Conservation (phyloP, 805 yeast species). For the Jamesozyma lodderae region DNA sequence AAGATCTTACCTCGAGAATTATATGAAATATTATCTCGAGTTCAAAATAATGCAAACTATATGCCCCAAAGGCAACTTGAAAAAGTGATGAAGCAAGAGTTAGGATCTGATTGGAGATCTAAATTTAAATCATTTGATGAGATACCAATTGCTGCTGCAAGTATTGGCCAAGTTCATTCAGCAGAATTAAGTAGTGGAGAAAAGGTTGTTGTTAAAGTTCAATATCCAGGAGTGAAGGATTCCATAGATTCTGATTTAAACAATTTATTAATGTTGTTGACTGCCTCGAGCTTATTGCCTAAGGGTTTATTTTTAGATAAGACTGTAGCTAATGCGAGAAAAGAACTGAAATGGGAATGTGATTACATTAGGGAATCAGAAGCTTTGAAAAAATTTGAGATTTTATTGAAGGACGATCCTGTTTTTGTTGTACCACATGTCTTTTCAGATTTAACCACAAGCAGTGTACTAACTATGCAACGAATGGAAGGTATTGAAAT, state of each 20-base stretch:
- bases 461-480: constrained; percentile 83
- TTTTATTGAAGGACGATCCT: constrained; percentile 48
- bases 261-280: constrained; percentile 67
- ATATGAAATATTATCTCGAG: constrained; percentile 68
- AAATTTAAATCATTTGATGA: constrained; percentile 71
- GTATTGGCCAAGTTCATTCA: constrained; percentile 91
- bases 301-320: constrained; percentile 86
- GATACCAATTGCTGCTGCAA: constrained; percentile 92
- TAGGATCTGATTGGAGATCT: constrained; percentile 71
- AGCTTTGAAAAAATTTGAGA: constrained; percentile 58
- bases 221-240: constrained; percentile 93
- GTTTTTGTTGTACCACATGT: constrained; percentile 77
- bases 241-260: constrained; percentile 92
- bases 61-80: constrained; percentile 93
- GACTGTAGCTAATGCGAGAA: constrained; percentile 86
- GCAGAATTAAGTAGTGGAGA: constrained; percentile 62
- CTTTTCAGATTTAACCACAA: constrained; percentile 65
- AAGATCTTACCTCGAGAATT: constrained; percentile 77
- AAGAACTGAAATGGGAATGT: constrained; percentile 95
- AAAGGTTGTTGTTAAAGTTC: constrained; percentile 88
- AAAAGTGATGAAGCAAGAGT: constrained; percentile 56
- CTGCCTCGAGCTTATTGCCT: constrained; percentile 82
- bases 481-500: constrained; percentile 77
- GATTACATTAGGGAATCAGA: constrained; percentile 87
- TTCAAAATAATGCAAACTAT: constrained; percentile 90